phyloP scores from a whole-genome alignment of 2,329 filamentous ascomycete genomes.

The Xylaria polymorpha region DNA sequence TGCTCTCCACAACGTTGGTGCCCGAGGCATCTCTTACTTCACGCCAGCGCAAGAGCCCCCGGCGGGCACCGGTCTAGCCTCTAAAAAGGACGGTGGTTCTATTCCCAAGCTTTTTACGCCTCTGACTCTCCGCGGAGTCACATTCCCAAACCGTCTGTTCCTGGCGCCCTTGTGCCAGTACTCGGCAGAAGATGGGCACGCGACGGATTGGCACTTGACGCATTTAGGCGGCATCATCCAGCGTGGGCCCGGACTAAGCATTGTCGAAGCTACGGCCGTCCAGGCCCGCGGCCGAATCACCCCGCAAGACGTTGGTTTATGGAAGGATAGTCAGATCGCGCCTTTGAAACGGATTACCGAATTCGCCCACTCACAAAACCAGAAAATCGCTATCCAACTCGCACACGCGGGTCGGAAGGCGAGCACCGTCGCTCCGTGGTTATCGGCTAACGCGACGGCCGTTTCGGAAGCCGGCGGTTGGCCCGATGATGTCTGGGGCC shows the following conservation, averaged over 20 bases:
- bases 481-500: slow-evolving; percentile 57
- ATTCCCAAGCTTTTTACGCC: slow-evolving; percentile 65
- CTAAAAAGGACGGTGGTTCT: slow-evolving; percentile 52
- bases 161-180: slow-evolving; percentile 62
- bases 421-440: slow-evolving; percentile 52
- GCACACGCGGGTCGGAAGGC: slow-evolving; percentile 69
- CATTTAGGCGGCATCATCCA: slow-evolving; percentile 79
- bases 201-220: slow-evolving; percentile 77
- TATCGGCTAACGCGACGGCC: slow-evolving; percentile 45
- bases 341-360: slow-evolving; percentile 52
- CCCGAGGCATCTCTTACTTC: slow-evolving; percentile 55
- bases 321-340: slow-evolving; percentile 77
- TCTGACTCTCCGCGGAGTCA: slow-evolving; percentile 58
- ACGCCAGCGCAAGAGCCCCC: slow-evolving; percentile 56
- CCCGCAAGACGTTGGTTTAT: slow-evolving; percentile 74
- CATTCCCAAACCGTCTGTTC: slow-evolving; percentile 60
- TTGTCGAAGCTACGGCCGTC: slow-evolving; percentile 77
- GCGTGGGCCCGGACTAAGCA: slow-evolving; percentile 69
- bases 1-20: slow-evolving; percentile 10
- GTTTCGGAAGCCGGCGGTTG: slow-evolving; percentile 52
- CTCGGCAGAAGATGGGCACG: slow-evolving; percentile 64
- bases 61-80: slow-evolving; percentile 49
- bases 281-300: slow-evolving; percentile 77
- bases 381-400: slow-evolving; percentile 77
- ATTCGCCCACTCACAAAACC: slow-evolving; percentile 63